Percentiles rank a stretch among this genome's conserved stretches.
phyloP scores from a whole-genome alignment of 441 rosid species.

The Populus hybrid region DNA sequence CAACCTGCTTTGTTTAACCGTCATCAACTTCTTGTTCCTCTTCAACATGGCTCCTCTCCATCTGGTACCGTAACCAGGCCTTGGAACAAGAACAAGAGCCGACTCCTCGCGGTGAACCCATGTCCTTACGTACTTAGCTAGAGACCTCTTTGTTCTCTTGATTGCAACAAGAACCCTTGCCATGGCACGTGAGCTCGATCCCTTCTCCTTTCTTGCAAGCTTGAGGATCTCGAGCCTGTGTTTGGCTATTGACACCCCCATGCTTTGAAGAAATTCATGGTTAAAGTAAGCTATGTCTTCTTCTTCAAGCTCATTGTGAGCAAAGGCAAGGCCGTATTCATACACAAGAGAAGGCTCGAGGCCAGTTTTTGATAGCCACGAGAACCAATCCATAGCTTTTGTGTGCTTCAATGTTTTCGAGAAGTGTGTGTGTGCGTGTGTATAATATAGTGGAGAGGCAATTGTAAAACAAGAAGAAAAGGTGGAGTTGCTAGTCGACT shows the following conservation, averaged over 20 bases:
- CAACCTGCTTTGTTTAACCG: slow-evolving; percentile 44
- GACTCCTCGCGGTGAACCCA: slow-evolving; percentile 42
- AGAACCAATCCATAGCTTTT: slow-evolving; percentile 65
- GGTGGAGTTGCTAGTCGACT: slow-evolving; percentile 19
- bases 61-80: slow-evolving; percentile 37
- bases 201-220: slow-evolving; percentile 56
- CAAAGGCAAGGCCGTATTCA: slow-evolving; percentile 69
- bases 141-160: slow-evolving; percentile 49
- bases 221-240: slow-evolving; percentile 89
- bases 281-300: slow-evolving; percentile 76
- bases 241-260: slow-evolving; percentile 89
- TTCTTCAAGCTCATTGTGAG: slow-evolving; percentile 74
- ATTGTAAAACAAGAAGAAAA: neutral
- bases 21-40: slow-evolving; percentile 52
- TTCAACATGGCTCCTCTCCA: slow-evolving; percentile 60
- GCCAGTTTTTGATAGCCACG: slow-evolving; percentile 74
- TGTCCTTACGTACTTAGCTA: slow-evolving; percentile 46
- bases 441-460: neutral
- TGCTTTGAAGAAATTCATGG: slow-evolving; percentile 94
- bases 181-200: slow-evolving; percentile 31
- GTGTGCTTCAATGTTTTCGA: slow-evolving; percentile 10
- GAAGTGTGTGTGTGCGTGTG: neutral
- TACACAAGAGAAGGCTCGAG: slow-evolving; percentile 72
- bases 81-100: slow-evolving; percentile 57
- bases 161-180: slow-evolving; percentile 55